Percentiles rank a stretch among this genome's conserved stretches.
These are phyloP conservation scores for Diaporthe destruens DNA, from an alignment of 2,329 filamentous ascomycete genomes.

Conservation along the genomic window DNA sequence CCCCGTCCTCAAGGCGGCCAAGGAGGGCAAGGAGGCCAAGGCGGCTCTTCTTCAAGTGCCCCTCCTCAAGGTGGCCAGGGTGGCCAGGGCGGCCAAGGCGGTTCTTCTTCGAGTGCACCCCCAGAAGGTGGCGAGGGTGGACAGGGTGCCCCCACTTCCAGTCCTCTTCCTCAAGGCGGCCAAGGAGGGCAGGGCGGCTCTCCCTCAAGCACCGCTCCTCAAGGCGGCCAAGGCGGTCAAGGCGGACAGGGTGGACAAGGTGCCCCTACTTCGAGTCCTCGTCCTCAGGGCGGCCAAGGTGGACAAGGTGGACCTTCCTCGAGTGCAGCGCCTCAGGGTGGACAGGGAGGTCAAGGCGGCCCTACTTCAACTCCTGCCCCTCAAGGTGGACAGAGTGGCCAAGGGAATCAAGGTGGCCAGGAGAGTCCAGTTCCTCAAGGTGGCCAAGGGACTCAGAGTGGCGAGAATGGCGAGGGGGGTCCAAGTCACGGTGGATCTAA, in stretches of 20 bases:
- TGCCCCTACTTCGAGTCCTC: not conserved
- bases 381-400: not conserved
- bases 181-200: not conserved
- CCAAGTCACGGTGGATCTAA: conserved; percentile 1
- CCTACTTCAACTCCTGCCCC: not conserved
- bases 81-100: not conserved
- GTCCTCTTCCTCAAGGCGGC: not conserved
- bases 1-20: not conserved
- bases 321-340: conserved; percentile 7
- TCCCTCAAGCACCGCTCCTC: not conserved
- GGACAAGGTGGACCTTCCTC: conserved; percentile 11
- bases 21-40: not conserved
- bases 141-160: not conserved
- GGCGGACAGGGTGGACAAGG: not conserved
- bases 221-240: not conserved
- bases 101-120: conserved; percentile 6
- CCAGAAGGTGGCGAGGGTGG: no score
- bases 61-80: conserved; percentile 20
- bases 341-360: not conserved
- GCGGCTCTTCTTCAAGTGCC: not conserved
- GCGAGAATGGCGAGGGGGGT: not conserved
- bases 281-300: conserved; percentile 12
- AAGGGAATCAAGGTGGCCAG: not conserved
- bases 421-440: not conserved
- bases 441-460: not conserved